Conservation (phyloP, 352 stramenopile genomes). For the Pythium phragmiticola region DNA sequence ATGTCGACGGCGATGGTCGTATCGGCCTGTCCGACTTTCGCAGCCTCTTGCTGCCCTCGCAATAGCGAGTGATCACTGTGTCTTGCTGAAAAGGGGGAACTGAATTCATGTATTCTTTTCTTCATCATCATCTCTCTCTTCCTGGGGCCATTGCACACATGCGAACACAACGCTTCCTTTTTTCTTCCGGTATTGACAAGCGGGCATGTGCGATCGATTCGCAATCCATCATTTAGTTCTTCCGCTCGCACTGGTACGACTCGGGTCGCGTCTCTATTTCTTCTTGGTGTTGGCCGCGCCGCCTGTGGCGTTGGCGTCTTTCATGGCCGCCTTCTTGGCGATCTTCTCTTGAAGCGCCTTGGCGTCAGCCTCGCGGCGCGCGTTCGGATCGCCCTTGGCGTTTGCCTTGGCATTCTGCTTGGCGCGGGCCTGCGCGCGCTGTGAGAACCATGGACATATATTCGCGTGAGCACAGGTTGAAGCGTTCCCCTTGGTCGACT, state of each 20-base stretch:
- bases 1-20: slow-evolving; percentile 78
- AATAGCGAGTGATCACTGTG: background rate
- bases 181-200: slow-evolving; percentile 1
- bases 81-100: too few relatives aligned
- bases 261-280: slow-evolving; percentile 4
- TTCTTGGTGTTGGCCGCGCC: slow-evolving; percentile 20
- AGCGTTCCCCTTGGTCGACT: background rate
- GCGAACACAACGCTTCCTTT: slow-evolving; percentile 8
- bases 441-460: background rate
- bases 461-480: slow-evolving; percentile 1
- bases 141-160: slow-evolving; percentile 14
- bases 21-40: slow-evolving; percentile 85
- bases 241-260: background rate
- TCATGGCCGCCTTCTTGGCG: slow-evolving; percentile 64
- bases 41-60: slow-evolving; percentile 47
- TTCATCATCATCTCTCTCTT: background rate
- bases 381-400: slow-evolving; percentile 52
- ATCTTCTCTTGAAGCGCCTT: slow-evolving; percentile 86
- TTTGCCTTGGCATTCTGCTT: background rate
- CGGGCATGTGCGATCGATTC: slow-evolving; percentile 24
- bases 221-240: slow-evolving; percentile 21
- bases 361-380: slow-evolving; percentile 64
- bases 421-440: slow-evolving; percentile 75
- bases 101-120: too few relatives aligned
- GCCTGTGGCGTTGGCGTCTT: slow-evolving; percentile 30